phyloP scores from a whole-genome alignment of 768 basidiomycete species.

The Pisolithus marmoratus region DNA sequence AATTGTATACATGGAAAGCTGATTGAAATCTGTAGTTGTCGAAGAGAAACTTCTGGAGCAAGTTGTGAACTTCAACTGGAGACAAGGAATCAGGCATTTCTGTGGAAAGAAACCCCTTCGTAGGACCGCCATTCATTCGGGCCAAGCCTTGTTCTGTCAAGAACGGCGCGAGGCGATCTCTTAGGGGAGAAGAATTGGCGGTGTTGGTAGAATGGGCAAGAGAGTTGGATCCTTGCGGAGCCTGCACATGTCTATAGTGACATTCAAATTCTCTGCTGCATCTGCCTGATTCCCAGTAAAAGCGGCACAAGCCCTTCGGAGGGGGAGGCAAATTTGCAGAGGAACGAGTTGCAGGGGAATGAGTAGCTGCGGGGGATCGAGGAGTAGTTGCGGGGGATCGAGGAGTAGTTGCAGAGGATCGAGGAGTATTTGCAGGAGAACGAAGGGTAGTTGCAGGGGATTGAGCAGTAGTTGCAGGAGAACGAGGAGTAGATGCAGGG shows the following conservation, averaged over 20 bases:
- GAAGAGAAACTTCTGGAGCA: constrained; percentile 36
- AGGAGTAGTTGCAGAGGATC: no score
- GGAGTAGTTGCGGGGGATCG: no score
- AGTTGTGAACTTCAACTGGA: constrained; percentile 44
- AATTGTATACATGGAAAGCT: constrained; percentile 41
- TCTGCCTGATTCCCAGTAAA: constrained; percentile 41
- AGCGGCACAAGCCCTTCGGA: constrained; percentile 39
- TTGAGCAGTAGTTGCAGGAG: no score
- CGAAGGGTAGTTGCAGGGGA: no score
- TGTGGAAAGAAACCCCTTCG: constrained; percentile 37
- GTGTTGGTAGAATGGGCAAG: constrained; percentile 4
- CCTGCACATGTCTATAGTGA: constrained; percentile 33
- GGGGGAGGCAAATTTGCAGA: constrained; percentile 18
- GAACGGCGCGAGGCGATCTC: constrained; percentile 34
- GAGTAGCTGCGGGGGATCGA: no score
- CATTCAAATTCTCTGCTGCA: constrained; percentile 46
- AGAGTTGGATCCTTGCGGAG: constrained; percentile 1
- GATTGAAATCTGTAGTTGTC: constrained; percentile 40
- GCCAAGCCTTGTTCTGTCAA: constrained; percentile 40
- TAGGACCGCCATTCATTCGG: constrained; percentile 36
- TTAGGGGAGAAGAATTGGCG: constrained; percentile 3
- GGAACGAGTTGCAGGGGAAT: no score
- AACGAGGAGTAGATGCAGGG: no score
- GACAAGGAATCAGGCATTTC: constrained; percentile 28
- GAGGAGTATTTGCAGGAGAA: no score